Evolutionary conservation across 768 basidiomycete species (phyloP).

Genomic region (Clavulina sp.): DNA sequence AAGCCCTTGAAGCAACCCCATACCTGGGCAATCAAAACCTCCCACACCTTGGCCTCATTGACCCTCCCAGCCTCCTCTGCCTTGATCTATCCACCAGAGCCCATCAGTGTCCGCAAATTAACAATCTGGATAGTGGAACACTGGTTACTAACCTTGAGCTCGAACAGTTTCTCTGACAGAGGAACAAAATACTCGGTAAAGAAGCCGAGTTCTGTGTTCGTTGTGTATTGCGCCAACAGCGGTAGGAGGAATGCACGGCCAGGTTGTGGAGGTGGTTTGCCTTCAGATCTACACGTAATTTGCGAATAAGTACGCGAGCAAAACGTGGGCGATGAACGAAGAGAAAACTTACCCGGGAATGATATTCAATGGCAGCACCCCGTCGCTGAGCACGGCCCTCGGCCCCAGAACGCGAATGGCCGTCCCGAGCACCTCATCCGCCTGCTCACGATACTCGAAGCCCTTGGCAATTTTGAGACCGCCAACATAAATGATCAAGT

Average conservation of each 20-base stretch:
- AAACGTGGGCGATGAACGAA: neutral
- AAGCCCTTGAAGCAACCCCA: constrained; percentile 89
- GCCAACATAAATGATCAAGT: constrained; percentile 51
- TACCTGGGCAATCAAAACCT: constrained; percentile 78
- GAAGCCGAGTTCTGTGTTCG: constrained; percentile 64
- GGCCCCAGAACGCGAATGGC: constrained; percentile 82
- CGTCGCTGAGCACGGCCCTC: constrained; percentile 52
- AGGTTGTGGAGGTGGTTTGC: constrained; percentile 40
- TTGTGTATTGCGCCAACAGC: constrained; percentile 49
- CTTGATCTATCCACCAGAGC: too few species aligned
- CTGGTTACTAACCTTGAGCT: too few species aligned
- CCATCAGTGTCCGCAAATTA: too few species aligned
- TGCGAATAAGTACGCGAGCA: neutral
- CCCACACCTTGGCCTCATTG: constrained; percentile 90
- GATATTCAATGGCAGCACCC: constrained; percentile 66
- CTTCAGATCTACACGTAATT: constrained; percentile 24
- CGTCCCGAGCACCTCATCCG: constrained; percentile 57
- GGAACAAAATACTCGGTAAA: constrained; percentile 88
- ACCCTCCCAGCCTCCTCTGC: constrained; percentile 37
- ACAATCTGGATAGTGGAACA: too few species aligned
- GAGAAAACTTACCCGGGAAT: constrained; percentile 47
- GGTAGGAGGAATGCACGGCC: constrained; percentile 88
- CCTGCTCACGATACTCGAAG: constrained; percentile 83
- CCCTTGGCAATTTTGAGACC: constrained; percentile 58
- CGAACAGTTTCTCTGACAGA: constrained; percentile 83